Percentiles rank a stretch among this genome's conserved stretches.
phyloP scores from a whole-genome alignment of 2,329 filamentous ascomycete genomes.

The Phyllachora maydis region DNA sequence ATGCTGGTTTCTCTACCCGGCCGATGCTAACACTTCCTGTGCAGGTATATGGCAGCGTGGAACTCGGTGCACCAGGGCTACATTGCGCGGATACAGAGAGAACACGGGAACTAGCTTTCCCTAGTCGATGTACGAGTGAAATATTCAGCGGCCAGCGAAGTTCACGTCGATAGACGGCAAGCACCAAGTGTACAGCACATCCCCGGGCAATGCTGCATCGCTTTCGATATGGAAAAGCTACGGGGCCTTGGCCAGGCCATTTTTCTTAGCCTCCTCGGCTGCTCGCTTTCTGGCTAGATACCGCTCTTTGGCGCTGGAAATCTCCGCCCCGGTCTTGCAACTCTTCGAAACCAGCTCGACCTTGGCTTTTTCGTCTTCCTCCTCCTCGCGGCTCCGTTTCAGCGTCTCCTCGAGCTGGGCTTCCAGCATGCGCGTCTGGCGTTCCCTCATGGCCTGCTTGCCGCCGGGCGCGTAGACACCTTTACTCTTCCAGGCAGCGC shows the following conservation, averaged over 20 bases:
- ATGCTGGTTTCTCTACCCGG: too few relatives aligned
- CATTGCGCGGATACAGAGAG: conserved; percentile 39
- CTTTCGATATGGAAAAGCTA: conserved; percentile 1
- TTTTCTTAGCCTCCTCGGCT: conserved; percentile 46
- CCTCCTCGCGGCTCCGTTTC: conserved; percentile 51
- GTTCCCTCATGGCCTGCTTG: conserved; percentile 49
- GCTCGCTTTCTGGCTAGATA: conserved; percentile 61
- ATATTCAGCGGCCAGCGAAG: too few relatives aligned
- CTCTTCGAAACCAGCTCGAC: conserved; percentile 51
- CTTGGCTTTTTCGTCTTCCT: conserved; percentile 39
- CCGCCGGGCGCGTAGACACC: conserved; percentile 23
- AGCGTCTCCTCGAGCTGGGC: conserved; percentile 53
- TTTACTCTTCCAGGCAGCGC: conserved; percentile 10
- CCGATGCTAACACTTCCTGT: too few relatives aligned
- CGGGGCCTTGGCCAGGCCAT: conserved; percentile 11
- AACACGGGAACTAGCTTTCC: conserved; percentile 20
- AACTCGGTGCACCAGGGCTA: conserved; percentile 53
- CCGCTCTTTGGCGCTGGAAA: conserved; percentile 58
- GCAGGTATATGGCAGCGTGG: conserved; percentile 65
- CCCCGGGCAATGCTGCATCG: too few relatives aligned
- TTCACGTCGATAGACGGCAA: too few relatives aligned
- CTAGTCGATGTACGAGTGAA: too few relatives aligned
- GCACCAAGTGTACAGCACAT: too few relatives aligned
- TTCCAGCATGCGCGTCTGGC: conserved; percentile 62
- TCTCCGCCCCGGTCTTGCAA: conserved; percentile 56